Evolutionary conservation across 2,329 filamentous ascomycete species (phyloP).

Genomic region (Claviceps pazoutovae): DNA sequence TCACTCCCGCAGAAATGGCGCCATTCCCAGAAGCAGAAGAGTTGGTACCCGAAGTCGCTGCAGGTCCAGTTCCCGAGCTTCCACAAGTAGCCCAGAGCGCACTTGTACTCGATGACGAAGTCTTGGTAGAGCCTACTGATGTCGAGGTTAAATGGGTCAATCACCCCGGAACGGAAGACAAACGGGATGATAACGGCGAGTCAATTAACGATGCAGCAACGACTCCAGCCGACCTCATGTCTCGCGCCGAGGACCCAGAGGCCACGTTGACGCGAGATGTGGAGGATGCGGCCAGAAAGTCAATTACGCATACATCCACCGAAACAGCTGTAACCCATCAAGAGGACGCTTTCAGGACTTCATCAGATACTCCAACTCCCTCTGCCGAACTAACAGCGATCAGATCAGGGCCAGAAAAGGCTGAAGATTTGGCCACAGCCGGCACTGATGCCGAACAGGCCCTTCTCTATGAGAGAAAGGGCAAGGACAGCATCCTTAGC

Average conservation of each 20-base stretch:
- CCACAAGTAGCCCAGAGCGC: not conserved
- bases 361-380: not conserved
- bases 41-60: not conserved
- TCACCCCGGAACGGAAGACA: not conserved
- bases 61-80: not conserved
- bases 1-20: not conserved
- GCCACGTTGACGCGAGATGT: not conserved
- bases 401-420: not conserved
- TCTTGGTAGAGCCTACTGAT: not conserved
- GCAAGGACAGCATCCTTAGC: not conserved
- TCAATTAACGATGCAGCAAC: not conserved
- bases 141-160: not conserved
- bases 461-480: conserved; percentile 1
- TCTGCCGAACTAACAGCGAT: not conserved
- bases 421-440: not conserved
- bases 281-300: not conserved
- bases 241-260: not conserved
- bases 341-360: not conserved
- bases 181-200: not conserved
- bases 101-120: not conserved
- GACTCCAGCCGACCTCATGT: too few species aligned
- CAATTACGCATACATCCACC: not conserved
- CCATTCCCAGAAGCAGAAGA: not conserved
- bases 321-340: not conserved
- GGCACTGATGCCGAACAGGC: conserved; percentile 2